Evolutionary conservation across 331 rosid genomes (phyloP), one percentile per base, ranked within the genome.

Genomic region (Malus hybrid): DNA sequence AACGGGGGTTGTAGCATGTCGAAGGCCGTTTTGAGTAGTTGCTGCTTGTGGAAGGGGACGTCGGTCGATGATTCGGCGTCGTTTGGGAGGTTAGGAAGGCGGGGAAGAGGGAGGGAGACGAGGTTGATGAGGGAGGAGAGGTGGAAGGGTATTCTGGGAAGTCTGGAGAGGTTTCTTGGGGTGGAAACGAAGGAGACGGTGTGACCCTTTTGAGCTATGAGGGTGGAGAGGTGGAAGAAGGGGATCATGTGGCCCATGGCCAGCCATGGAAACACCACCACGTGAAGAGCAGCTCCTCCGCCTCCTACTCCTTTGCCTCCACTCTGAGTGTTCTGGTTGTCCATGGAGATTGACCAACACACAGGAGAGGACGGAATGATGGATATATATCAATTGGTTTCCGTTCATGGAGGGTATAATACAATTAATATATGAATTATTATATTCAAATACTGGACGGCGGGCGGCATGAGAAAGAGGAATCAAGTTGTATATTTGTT

Each of bases 171-270:
- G 73, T 86, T 86, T 28, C 54, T 73, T 31, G 80, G 87, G 44
- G 90, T 86, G 18, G 86, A 81, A 22, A 83, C 29, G 75, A 83
- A 81, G 1, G 82, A 69, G 73, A 86, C 86, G 66, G 0, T 52
- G 77, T 81, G 80, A 36, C 82, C 87, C 27, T 70, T 83, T 61
- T 61, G 79, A 33, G 86, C 90, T 34, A 86, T 70, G 68, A 62
- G 73, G 10, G 70, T 73, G 73, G 87, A 77, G 27, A 86, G 73
- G 48, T 56, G 75, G 70, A 80, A 32, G 81, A 83, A 86, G 42
- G 90, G 90, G 12, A 86, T 79, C 32, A 86, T 76, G 59, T 86
- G 90, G 28, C 90, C 90, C 50, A 79, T 65, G 78, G 90, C 90
- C 10, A 83, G 81, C 90, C 90, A 86, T 75, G 90, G 87, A 22